Evolutionary conservation across 2,329 filamentous ascomycete species (phyloP).

Genomic region (Xylaria sp.): DNA sequence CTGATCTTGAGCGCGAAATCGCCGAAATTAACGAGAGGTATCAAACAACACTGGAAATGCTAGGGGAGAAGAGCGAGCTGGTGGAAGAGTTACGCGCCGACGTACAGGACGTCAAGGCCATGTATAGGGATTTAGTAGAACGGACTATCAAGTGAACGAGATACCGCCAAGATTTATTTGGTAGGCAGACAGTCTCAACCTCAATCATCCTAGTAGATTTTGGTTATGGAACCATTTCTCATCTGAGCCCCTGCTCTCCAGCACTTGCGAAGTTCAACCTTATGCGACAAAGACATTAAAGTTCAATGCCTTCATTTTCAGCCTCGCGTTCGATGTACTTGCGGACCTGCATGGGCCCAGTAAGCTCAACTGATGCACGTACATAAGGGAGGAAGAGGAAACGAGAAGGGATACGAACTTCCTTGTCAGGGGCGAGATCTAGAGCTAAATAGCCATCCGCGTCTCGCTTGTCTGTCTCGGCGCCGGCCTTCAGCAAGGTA

Average conservation of each 20-base stretch:
- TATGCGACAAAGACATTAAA: constrained; percentile 48
- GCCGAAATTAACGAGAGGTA: constrained; percentile 79
- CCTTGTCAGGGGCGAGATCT: constrained; percentile 85
- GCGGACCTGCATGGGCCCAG: constrained; percentile 65
- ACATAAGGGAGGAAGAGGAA: constrained; percentile 15
- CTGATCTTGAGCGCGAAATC: constrained; percentile 75
- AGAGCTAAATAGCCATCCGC: constrained; percentile 76
- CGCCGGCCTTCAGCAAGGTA: constrained; percentile 83
- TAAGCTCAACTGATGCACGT: constrained; percentile 25
- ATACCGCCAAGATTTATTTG: constrained; percentile 28
- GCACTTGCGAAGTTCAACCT: constrained; percentile 8
- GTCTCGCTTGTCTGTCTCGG: constrained; percentile 83
- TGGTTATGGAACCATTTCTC: constrained; percentile 35
- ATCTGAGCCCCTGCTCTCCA: constrained; percentile 17
- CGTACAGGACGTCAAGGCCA: constrained; percentile 91
- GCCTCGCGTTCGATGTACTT: constrained; percentile 81
- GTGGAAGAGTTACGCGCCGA: constrained; percentile 92
- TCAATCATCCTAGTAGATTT: constrained; percentile 24
- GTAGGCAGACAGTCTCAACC: constrained; percentile 21
- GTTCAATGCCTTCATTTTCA: constrained; percentile 84
- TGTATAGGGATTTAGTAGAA: constrained; percentile 94
- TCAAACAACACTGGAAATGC: constrained; percentile 90
- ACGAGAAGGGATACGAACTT: constrained; percentile 63
- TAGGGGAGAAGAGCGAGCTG: constrained; percentile 96
- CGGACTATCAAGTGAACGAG: constrained; percentile 74